Evolutionary conservation across 2,329 filamentous ascomycete species (phyloP), one percentile per base, ranked within the genome.

Genomic region (Colletotrichum eleusines): DNA sequence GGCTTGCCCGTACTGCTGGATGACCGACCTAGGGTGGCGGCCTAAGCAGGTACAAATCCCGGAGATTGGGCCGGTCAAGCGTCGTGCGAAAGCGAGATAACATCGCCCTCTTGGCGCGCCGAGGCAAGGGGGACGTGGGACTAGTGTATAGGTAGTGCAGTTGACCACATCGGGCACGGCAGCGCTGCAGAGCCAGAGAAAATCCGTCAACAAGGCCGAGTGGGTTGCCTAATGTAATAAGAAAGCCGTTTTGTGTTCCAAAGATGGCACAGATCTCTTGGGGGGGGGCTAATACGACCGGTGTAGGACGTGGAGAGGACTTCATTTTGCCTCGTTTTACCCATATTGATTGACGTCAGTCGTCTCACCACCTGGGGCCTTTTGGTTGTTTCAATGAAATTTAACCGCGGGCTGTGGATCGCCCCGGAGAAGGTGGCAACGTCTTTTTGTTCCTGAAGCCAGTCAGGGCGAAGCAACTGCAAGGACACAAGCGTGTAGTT

Each of bases 71-170:
- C 64, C 51, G 58, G 57, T 38, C 51, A 58, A 71, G 57, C 51
- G 58, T 58, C 33, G 64, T 35, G 51, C 57, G 64, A 64, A 71
- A 71, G 68, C 68, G 68, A 71, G 46, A 71, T 71, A 68, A 68
- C 65, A 38, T 58, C 57, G 42, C 26, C 23, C 35, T 53, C 11
- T 48, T 59, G 59, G 68, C 64, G 68, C 51, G 63, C 23, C 44
- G 64, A 14, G 38, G 51, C 58, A 44, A 66, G 63, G 68, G 68
- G 42, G 63, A 16, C 16, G 38, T 26, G 31, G 38, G 44, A 35
- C 11, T 50, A 48, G n/a, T n/a, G n/a, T n/a, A n/a, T n/a, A n/a
- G n/a, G n/a, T 23, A 42, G 6, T 42, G 16, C 16, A 12, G 42
- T 23, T 23, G 42, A 23, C 20, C 23, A 23, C 40, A 18, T 18